Percentiles rank a stretch among this genome's conserved stretches.
Evolutionary conservation across 306 rosid genomes (phyloP).

Genomic region (Lathyrus oleraceus): DNA sequence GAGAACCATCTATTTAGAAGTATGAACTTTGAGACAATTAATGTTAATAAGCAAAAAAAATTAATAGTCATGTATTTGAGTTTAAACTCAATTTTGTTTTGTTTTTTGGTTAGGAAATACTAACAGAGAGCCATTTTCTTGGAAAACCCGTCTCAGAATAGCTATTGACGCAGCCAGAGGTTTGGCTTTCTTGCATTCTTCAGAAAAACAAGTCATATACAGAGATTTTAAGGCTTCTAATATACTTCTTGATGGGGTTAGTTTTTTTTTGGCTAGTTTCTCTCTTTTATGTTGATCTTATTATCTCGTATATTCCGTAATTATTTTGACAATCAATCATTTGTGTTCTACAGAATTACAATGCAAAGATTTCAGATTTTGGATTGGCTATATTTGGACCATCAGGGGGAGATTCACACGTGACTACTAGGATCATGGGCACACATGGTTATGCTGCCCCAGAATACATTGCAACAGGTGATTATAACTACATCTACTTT

Average conservation of each 20-base stretch:
- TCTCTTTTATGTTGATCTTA: neutral
- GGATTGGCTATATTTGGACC: slow-evolving; percentile 92
- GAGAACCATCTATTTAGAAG: slow-evolving; percentile 90
- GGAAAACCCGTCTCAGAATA: slow-evolving; percentile 73
- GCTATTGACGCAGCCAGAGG: slow-evolving; percentile 91
- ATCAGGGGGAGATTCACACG: slow-evolving; percentile 69
- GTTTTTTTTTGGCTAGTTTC: slow-evolving; percentile 27
- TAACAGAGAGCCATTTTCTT: slow-evolving; percentile 56
- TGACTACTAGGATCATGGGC: slow-evolving; percentile 85
- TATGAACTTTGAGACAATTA: slow-evolving; percentile 39
- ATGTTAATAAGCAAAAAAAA: neutral
- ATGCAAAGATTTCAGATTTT: slow-evolving; percentile 83
- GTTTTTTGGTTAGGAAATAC: slow-evolving; percentile 51
- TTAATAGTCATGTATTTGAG: slow-evolving; percentile 11
- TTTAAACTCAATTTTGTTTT: slow-evolving; percentile 16
- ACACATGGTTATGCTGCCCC: slow-evolving; percentile 89
- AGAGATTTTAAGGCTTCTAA: slow-evolving; percentile 94
- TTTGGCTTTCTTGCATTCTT: slow-evolving; percentile 72
- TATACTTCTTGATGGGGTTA: slow-evolving; percentile 83
- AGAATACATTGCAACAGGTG: slow-evolving; percentile 84
- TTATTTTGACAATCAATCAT: neutral
- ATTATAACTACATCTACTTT: slow-evolving; percentile 13
- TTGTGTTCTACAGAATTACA: slow-evolving; percentile 54
- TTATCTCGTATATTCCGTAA: neutral
- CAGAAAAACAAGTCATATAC: slow-evolving; percentile 73